phyloP scores from a whole-genome alignment of 2,329 filamentous ascomycete genomes.

The Colletotrichum sp. region DNA sequence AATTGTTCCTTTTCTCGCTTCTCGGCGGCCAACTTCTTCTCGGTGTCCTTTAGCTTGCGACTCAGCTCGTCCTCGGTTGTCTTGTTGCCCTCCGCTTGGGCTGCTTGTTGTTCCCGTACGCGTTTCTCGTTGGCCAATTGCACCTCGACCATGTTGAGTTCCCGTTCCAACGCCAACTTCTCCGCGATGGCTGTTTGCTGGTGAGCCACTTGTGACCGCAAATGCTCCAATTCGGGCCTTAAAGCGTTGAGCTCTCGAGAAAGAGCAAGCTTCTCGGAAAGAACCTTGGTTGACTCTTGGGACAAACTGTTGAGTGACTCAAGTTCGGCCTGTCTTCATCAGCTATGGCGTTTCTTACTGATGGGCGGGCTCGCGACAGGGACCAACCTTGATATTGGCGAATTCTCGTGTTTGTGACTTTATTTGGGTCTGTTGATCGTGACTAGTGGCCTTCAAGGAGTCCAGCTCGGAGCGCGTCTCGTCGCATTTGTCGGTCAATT shows the following conservation, averaged over 20 bases:
- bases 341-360: background rate
- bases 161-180: slow-evolving; percentile 80
- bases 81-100: background rate
- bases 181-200: slow-evolving; percentile 77
- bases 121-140: slow-evolving; percentile 80
- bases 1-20: slow-evolving; percentile 24
- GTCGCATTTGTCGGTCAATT: slow-evolving; percentile 44
- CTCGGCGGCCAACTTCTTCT: slow-evolving; percentile 38
- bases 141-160: slow-evolving; percentile 77
- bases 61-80: slow-evolving; percentile 39
- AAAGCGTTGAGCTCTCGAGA: slow-evolving; percentile 56
- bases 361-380: no score
- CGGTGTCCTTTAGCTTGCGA: slow-evolving; percentile 37
- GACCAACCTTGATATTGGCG: slow-evolving; percentile 49
- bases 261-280: slow-evolving; percentile 63
- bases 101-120: slow-evolving; percentile 20
- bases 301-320: slow-evolving; percentile 70
- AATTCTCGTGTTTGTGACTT: slow-evolving; percentile 55
- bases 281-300: slow-evolving; percentile 72
- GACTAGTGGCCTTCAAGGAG: slow-evolving; percentile 44
- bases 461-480: slow-evolving; percentile 48
- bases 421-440: slow-evolving; percentile 51
- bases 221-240: slow-evolving; percentile 61
- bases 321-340: slow-evolving; percentile 66
- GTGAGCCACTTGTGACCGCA: slow-evolving; percentile 57